Conservation (phyloP, 768 basidiomycete species). For the Leccinum variicolor region DNA sequence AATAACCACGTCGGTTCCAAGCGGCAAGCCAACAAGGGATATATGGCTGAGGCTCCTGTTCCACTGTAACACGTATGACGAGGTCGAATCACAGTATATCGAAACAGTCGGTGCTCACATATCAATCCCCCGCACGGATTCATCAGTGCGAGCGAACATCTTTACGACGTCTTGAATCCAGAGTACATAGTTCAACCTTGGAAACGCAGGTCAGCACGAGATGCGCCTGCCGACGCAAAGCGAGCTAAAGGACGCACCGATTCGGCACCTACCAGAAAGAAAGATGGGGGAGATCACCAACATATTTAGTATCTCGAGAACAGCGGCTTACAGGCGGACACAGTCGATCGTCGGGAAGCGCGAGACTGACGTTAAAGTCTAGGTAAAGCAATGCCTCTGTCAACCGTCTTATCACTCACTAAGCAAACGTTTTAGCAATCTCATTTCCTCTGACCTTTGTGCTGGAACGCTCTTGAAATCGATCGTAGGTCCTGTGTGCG, state of each 20-base stretch:
- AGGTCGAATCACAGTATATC: background rate
- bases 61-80: constrained; percentile 47
- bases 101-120: constrained; percentile 47
- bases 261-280: constrained; percentile 59
- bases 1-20: constrained; percentile 55
- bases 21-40: constrained; percentile 70
- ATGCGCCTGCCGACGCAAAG: background rate
- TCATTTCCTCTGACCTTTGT: constrained; percentile 49
- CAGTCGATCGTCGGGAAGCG: constrained; percentile 61
- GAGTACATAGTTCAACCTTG: constrained; percentile 81
- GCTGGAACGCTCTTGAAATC: constrained; percentile 74
- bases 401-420: constrained; percentile 51
- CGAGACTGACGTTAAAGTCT: constrained; percentile 66
- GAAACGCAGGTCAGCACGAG: background rate
- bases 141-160: constrained; percentile 16
- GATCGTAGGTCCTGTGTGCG: constrained; percentile 40
- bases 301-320: background rate
- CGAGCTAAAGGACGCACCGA: constrained; percentile 38
- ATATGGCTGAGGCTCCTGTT: constrained; percentile 89
- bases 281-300: background rate
- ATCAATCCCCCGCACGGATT: constrained; percentile 56
- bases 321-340: constrained; percentile 74
- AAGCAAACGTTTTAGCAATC: background rate
- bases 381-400: constrained; percentile 74
- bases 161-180: constrained; percentile 74